phyloP scores from a whole-genome alignment of 441 rosid genomes.

The Corymbia citriodora region DNA sequence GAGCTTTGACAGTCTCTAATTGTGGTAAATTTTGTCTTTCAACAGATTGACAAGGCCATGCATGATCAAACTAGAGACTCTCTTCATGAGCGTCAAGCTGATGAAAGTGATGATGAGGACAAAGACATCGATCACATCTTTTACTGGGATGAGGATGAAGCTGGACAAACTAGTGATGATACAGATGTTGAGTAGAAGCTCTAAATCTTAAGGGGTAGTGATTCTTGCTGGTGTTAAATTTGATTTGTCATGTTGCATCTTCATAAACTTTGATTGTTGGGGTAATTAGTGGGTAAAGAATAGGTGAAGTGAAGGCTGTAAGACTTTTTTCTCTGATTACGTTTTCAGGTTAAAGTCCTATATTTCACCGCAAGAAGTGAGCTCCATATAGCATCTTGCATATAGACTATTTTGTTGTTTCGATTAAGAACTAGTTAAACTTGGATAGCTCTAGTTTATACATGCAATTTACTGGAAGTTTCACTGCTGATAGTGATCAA shows the following conservation, averaged over 20 bases:
- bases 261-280: background rate
- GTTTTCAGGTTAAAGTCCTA: background rate
- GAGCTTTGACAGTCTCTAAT: background rate
- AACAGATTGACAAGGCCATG: constrained; percentile 64
- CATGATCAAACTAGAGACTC: constrained; percentile 22
- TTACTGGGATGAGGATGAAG: constrained; percentile 56
- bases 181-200: constrained; percentile 29
- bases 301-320: background rate
- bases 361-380: background rate
- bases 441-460: background rate
- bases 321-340: background rate
- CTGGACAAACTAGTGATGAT: constrained; percentile 59
- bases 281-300: background rate
- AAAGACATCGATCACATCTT: constrained; percentile 20
- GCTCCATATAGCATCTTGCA: background rate
- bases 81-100: constrained; percentile 22
- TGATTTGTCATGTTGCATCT: background rate
- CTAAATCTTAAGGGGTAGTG: constrained; percentile 4
- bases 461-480: background rate
- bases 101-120: constrained; percentile 46
- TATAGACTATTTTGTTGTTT: background rate
- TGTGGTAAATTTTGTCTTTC: background rate
- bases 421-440: background rate
- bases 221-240: background rate
- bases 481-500: background rate